Base-by-base conservation (phyloP, 495 filamentous ascomycete genomes). In the Choiromyces venosus region DNA sequence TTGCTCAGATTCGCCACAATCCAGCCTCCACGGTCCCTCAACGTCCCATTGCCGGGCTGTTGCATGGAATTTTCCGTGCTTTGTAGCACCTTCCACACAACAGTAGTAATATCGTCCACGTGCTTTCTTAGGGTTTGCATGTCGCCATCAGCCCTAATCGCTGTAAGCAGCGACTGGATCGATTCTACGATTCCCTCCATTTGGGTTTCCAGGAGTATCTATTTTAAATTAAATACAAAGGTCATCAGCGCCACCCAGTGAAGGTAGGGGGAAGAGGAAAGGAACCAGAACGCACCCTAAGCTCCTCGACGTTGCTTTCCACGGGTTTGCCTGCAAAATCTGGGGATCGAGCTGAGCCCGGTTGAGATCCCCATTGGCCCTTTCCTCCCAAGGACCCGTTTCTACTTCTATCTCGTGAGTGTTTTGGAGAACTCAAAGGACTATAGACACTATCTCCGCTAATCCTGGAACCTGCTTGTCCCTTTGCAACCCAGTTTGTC, bases 201-300 rank as follows among this genome's bases (percentile, higher is more conserved):
- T 82, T 94, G 92, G 75, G 92, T 91, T 76, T 96, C 92, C 61
- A 96, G 88, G 81, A 93, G 94, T 73, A 91, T 88, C 89, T 91
- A 72, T 64, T 76, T 37, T 66, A 66, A 44, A 64, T 21, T 74
- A 77, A 68, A 74, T 19, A 74, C 73, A 72, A 36, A 44, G 69
- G 12, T 65, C 35, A 38, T 68, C 69, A 67, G 73, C 25, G 40
- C 73, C 69, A 73, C 66, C n/a, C 74, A 68, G 69, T 77, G 75
- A 76, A 61, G 25, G 52, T 33, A 61, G 78, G 78, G 66, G 78
- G 78, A 46, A 80, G 74, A 74, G 78, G 78, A 44, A 80, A 80
- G 69, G 71, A 40, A 66, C 44, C 67, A n/a, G 52, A 65, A 76
- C 81, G 81, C 81, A 89, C 88, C 85, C 92, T 90, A 52, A 94